Conservation (phyloP, 1,284 basidiomycete species). For the Bondarzewia mesenterica region DNA sequence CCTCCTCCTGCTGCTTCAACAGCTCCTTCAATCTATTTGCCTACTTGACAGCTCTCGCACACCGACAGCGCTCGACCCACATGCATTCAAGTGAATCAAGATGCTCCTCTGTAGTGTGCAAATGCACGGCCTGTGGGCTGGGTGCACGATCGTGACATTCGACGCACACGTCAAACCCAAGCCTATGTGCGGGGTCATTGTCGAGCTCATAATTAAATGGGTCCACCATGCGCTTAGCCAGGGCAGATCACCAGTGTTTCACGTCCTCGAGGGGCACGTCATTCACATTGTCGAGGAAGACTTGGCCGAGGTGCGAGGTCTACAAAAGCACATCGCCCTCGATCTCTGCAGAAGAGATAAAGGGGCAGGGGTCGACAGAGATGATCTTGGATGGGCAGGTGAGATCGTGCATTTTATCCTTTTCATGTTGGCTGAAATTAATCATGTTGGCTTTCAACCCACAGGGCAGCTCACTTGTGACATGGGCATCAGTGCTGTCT, state of each 20-base stretch:
- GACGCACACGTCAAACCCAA: conserved; percentile 77
- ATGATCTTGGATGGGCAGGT: conserved; percentile 81
- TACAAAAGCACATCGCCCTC: conserved; percentile 4
- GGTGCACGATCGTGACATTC: conserved; percentile 77
- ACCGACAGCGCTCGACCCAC: conserved; percentile 38
- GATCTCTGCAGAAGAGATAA: not conserved
- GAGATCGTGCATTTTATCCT: conserved; percentile 84
- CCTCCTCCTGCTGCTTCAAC: no score
- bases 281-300: conserved; percentile 71
- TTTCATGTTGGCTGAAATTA: conserved; percentile 72
- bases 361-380: conserved; percentile 24
- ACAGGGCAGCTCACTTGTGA: conserved; percentile 21
- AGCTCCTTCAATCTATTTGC: no score
- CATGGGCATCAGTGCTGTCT: conserved; percentile 23
- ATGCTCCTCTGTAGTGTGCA: conserved; percentile 67
- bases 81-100: conserved; percentile 51
- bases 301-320: conserved; percentile 37
- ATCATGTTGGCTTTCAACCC: conserved; percentile 45
- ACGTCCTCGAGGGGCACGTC: conserved; percentile 53
- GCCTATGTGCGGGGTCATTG: conserved; percentile 52
- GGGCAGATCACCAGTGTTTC: not conserved
- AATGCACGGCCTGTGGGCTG: conserved; percentile 52
- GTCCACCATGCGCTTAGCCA: conserved; percentile 19
- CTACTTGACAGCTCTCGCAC: no score
- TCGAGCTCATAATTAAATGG: conserved; percentile 48